A percentile compares a stretch with the other conserved stretches of the same genome.
phyloP scores from a whole-genome alignment of 83 land plant genomes.

The Thuja plicata region DNA sequence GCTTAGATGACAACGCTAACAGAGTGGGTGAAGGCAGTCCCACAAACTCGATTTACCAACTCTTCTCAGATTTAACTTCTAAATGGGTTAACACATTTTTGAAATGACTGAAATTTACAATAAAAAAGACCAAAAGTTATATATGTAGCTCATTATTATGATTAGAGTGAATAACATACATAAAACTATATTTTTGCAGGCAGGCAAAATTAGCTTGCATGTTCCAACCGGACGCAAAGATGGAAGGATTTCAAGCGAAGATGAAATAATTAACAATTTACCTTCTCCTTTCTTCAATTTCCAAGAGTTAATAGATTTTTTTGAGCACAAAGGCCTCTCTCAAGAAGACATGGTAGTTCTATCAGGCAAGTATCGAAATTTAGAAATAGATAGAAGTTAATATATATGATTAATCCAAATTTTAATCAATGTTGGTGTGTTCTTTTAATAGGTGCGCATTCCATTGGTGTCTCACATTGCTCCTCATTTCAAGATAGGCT shows the following conservation, averaged over 20 bases:
- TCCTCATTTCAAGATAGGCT: slow-evolving; percentile 14
- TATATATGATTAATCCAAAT: background rate
- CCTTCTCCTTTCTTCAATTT: slow-evolving; percentile 17
- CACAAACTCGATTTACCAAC: too few relatives aligned
- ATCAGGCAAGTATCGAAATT: slow-evolving; percentile 11
- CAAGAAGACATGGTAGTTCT: slow-evolving; percentile 28
- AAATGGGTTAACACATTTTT: too few relatives aligned
- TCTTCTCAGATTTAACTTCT: too few relatives aligned
- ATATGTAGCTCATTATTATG: too few relatives aligned
- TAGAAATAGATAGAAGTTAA: background rate
- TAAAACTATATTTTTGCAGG: background rate
- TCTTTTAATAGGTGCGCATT: slow-evolving; percentile 25
- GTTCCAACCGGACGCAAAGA: slow-evolving; percentile 49
- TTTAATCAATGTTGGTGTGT: background rate
- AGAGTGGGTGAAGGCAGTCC: too few relatives aligned
- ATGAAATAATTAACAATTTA: slow-evolving; percentile 3
- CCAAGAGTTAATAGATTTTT: slow-evolving; percentile 3
- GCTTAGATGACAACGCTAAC: too few relatives aligned
- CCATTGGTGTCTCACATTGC: slow-evolving; percentile 25
- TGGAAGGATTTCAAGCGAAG: slow-evolving; percentile 14
- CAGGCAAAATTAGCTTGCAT: slow-evolving; percentile 1
- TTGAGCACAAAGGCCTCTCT: slow-evolving; percentile 22
- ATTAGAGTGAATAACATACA: too few relatives aligned
- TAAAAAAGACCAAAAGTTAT: too few relatives aligned
- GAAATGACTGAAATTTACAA: too few relatives aligned